Evolutionary conservation across 768 basidiomycete species (phyloP).

Genomic region (Pleurotus pulmonarius): DNA sequence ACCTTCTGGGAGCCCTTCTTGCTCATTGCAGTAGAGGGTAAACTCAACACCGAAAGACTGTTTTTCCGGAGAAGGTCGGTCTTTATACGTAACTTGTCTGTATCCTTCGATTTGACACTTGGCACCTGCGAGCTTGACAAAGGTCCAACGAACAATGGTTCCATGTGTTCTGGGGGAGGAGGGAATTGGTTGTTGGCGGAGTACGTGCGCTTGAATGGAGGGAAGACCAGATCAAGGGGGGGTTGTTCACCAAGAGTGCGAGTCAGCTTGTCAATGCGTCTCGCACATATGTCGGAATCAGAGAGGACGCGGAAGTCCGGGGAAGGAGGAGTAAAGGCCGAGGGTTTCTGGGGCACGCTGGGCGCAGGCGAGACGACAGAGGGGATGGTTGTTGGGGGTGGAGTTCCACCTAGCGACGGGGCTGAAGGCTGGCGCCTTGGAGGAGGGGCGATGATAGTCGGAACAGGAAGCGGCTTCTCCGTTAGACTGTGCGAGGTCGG

Average conservation of each 20-base stretch:
- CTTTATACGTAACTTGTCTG: not conserved
- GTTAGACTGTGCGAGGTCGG: not conserved
- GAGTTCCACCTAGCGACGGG: too few relatives aligned
- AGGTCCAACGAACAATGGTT: not conserved
- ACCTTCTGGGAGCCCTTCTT: not conserved
- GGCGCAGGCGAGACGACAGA: not conserved
- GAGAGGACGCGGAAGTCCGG: slow-evolving; percentile 6
- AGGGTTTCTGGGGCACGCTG: not conserved
- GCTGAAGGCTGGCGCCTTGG: not conserved
- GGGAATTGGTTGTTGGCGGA: not conserved
- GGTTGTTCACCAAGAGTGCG: slow-evolving; percentile 4
- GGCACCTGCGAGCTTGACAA: not conserved
- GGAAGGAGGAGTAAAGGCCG: not conserved
- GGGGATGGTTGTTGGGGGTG: not conserved
- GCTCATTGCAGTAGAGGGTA: not conserved
- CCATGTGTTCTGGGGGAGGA: not conserved
- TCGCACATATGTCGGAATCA: not conserved
- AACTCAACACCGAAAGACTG: slow-evolving; percentile 1
- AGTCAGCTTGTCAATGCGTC: slow-evolving; percentile 1
- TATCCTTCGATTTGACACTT: not conserved
- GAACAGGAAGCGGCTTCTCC: not conserved
- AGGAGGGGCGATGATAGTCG: not conserved
- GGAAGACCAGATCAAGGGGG: slow-evolving; percentile 4
- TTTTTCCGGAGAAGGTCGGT: not conserved
- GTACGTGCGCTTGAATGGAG: slow-evolving; percentile 2